Evolutionary conservation across 2,329 filamentous ascomycete species (phyloP).

Genomic region (Fusarium pilosicola): DNA sequence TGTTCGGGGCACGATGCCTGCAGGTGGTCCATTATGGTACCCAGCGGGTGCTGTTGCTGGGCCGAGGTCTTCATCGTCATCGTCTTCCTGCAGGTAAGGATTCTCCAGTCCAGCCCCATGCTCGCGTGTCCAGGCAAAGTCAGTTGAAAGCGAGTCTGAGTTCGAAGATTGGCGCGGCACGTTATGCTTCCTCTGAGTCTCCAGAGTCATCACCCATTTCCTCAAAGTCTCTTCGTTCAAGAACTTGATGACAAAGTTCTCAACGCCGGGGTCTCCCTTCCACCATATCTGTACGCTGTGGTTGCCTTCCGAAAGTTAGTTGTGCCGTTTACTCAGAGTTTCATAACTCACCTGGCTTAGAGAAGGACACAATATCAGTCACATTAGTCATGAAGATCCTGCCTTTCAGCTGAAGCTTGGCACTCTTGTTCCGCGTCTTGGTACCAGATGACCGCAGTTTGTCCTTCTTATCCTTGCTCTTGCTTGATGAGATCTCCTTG

Average conservation of each 20-base stretch:
- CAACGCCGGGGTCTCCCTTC: slow-evolving; percentile 95
- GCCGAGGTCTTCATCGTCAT: slow-evolving; percentile 65
- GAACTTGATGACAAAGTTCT: slow-evolving; percentile 96
- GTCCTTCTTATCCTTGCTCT: slow-evolving; percentile 81
- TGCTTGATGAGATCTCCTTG: slow-evolving; percentile 91
- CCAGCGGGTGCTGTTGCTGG: slow-evolving; percentile 51
- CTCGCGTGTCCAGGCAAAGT: slow-evolving; percentile 82
- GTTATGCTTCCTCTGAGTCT: slow-evolving; percentile 76
- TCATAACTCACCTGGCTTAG: slow-evolving; percentile 78
- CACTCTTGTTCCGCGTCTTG: slow-evolving; percentile 71
- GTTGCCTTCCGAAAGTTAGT: slow-evolving; percentile 69
- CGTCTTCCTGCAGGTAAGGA: slow-evolving; percentile 75
- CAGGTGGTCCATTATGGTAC: slow-evolving; percentile 47
- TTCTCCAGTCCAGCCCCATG: slow-evolving; percentile 78
- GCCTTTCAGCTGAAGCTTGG: slow-evolving; percentile 93
- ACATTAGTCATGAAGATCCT: slow-evolving; percentile 99
- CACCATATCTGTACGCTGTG: slow-evolving; percentile 98
- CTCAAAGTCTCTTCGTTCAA: slow-evolving; percentile 91
- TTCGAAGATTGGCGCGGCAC: slow-evolving; percentile 58
- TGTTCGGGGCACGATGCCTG: slow-evolving; percentile 47
- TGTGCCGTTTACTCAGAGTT: neutral
- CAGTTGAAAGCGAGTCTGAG: slow-evolving; percentile 67
- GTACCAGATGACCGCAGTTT: slow-evolving; percentile 66
- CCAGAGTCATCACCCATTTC: slow-evolving; percentile 87
- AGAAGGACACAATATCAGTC: slow-evolving; percentile 88